Base-by-base conservation (phyloP, 495 filamentous ascomycete genomes). In the Ascobolus immersus region DNA sequence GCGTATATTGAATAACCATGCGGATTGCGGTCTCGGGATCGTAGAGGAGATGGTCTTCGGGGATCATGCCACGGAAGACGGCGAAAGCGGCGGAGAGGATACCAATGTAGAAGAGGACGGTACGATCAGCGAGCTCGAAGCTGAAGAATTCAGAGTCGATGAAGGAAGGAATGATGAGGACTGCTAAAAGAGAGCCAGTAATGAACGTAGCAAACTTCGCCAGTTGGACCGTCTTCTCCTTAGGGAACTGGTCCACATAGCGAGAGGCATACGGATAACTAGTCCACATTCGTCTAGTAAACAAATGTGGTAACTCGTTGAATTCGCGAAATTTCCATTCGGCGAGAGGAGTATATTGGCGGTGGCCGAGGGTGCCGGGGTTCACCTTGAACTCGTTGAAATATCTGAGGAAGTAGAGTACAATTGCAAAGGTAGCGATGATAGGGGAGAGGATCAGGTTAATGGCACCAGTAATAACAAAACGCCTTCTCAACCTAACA, bases 321-420 rank as follows among this genome's bases (percentile, higher is more conserved):
- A 94, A 94, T 51, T 94, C 84, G 32, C 86, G 74, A 39, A 94
- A 93, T 44, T 92, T 93, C 89, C 86, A 94, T 50, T 89, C 76
- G 2, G 89, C 86, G 31, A 92, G 64, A 2, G 81, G 77, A 2
- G 82, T 93, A 44, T 92, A 96, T 43, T 76, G 71, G 10, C 86
- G 70, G 15, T 77, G 73, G 11, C 74, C 73, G 21, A 80, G 64
- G 32, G 78, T 64, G 0, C 77, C 73, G 1, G 86, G 84, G 40
- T 90, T 89, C 47, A 73, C 80, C 53, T 91, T 78, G 51, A 81
- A 90, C 55, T 94, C 86, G 64, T 74, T 36, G 4, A 90, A 91
- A 44, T 92, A 86, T 21, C 69, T 73, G 50, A 94, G 75, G 39
- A 94, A 78, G 50, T 81, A 92, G 38, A 84, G 65, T 40, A 89